Conservation (phyloP, 2,329 filamentous ascomycete genomes). For the Periconia sp. region DNA sequence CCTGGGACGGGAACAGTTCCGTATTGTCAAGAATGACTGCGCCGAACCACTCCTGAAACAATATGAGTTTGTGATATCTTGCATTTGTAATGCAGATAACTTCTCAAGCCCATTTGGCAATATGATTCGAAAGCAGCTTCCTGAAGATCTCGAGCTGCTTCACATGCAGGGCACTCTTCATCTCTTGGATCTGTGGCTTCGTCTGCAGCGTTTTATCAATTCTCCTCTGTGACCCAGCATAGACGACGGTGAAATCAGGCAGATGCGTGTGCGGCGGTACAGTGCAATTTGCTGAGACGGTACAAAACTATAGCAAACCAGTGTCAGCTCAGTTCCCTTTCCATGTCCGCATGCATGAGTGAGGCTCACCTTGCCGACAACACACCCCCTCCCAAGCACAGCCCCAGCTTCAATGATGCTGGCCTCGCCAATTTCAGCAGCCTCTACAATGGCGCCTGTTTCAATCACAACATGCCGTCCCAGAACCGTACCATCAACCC, state of each 20-base stretch:
- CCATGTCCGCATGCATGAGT: not conserved
- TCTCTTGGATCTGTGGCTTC: conserved; percentile 30
- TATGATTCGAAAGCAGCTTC: conserved; percentile 38
- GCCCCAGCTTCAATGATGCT: conserved; percentile 37
- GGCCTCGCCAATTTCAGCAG: conserved; percentile 40
- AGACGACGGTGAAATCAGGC: conserved; percentile 51
- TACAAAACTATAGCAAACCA: conserved; percentile 42
- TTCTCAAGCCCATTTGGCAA: conserved; percentile 35
- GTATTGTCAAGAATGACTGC: too few relatives aligned
- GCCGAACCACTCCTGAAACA: too few relatives aligned
- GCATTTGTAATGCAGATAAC: not conserved
- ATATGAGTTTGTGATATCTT: too few relatives aligned
- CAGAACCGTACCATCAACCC: conserved; percentile 39
- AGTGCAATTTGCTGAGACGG: conserved; percentile 42
- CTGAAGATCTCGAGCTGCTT: conserved; percentile 41
- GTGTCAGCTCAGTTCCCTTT: conserved; percentile 3
- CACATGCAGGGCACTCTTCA: conserved; percentile 31
- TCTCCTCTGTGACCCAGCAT: conserved; percentile 40
- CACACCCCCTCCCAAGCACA: conserved; percentile 34
- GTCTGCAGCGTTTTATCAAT: conserved; percentile 43
- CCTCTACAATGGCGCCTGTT: conserved; percentile 45
- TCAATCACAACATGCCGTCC: conserved; percentile 49
- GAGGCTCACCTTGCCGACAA: conserved; percentile 45
- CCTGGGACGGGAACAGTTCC: too few relatives aligned
- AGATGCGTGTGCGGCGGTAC: conserved; percentile 42